These are phyloP conservation scores for Rheum nobile DNA, from an alignment of 148 eudicot species.

Conservation along the genomic window DNA sequence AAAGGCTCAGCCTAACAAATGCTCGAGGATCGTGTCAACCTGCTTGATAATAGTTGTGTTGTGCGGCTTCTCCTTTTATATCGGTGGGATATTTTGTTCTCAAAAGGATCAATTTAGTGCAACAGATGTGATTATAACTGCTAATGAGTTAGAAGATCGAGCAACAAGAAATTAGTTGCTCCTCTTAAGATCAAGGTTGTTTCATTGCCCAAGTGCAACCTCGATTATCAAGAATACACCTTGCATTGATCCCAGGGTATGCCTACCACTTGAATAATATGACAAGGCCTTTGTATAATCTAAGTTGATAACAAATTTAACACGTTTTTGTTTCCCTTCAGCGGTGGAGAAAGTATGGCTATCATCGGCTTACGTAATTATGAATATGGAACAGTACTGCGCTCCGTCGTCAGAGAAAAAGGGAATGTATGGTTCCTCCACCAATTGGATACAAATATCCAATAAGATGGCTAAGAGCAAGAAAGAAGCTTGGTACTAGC, in stretches of 20 bases:
- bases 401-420: conserved; percentile 62
- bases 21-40: conserved; percentile 38
- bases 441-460: conserved; percentile 88
- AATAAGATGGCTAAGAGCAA: conserved; percentile 93
- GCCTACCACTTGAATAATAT: conserved; percentile 1
- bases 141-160: conserved; percentile 22
- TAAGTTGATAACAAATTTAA: not conserved
- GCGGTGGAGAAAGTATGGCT: conserved; percentile 83
- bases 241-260: conserved; percentile 75
- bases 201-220: conserved; percentile 55
- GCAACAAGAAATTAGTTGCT: conserved; percentile 17
- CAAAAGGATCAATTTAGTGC: conserved; percentile 27
- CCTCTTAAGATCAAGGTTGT: conserved; percentile 43
- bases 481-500: conserved; percentile 97
- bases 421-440: conserved; percentile 88
- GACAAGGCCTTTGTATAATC: not conserved
- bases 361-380: conserved; percentile 56
- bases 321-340: conserved; percentile 7
- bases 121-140: conserved; percentile 19
- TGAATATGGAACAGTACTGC: conserved; percentile 86
- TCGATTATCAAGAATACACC: conserved; percentile 77
- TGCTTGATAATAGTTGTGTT: conserved; percentile 36
- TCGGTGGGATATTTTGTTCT: conserved; percentile 69
- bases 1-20: conserved; percentile 35
- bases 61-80: conserved; percentile 80